Evolutionary conservation across 73 alveolate genomes (phyloP).

Genomic region (Stentor roeselii): DNA sequence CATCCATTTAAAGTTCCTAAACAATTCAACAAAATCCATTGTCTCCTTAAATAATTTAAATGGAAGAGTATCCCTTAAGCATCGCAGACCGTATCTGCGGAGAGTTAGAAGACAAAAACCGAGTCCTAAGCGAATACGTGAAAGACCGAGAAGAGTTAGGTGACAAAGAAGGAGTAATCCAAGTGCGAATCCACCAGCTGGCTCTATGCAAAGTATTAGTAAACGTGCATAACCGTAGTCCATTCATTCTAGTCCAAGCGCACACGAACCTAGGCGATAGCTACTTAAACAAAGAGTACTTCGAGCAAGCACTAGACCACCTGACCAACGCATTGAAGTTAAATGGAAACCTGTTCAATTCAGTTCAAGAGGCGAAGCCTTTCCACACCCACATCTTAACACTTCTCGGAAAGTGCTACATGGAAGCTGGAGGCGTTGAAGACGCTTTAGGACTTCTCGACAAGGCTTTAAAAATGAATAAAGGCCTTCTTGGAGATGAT

Average conservation of each 20-base stretch:
- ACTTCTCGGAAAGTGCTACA: slow-evolving; percentile 82
- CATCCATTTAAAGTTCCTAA: no score
- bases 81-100: slow-evolving; percentile 74
- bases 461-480: slow-evolving; percentile 72
- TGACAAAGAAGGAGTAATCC: slow-evolving; percentile 51
- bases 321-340: slow-evolving; percentile 81
- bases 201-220: slow-evolving; percentile 79
- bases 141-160: slow-evolving; percentile 31
- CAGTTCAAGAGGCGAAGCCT: slow-evolving; percentile 69
- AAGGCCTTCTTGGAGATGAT: slow-evolving; percentile 60
- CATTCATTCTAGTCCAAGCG: slow-evolving; percentile 73
- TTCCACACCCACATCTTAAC: slow-evolving; percentile 78
- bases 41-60: no score
- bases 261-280: slow-evolving; percentile 80
- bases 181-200: slow-evolving; percentile 67
- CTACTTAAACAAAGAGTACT: slow-evolving; percentile 70
- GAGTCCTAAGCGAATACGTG: slow-evolving; percentile 62
- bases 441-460: slow-evolving; percentile 79
- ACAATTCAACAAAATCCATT: no score
- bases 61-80: slow-evolving; percentile 16
- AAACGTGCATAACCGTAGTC: slow-evolving; percentile 65
- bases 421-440: slow-evolving; percentile 77
- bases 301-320: slow-evolving; percentile 87
- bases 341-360: slow-evolving; percentile 71
- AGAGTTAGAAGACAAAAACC: slow-evolving; percentile 72